Evolutionary conservation across 2,329 filamentous ascomycete species (phyloP).

Genomic region (Colletotrichum orchidophilum): DNA sequence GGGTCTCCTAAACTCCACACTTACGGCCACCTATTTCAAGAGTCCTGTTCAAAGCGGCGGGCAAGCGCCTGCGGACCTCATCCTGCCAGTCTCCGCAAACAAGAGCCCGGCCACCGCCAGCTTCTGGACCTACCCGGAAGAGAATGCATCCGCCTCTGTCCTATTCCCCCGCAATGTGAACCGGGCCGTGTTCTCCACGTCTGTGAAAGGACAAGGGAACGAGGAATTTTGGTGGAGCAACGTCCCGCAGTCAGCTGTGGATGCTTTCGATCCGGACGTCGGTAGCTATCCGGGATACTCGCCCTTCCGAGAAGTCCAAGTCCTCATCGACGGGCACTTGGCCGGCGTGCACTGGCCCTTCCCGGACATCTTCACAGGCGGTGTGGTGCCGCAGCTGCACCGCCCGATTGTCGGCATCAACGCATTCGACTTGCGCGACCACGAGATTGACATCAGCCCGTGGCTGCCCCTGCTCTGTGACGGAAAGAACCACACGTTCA

Average conservation of each 20-base stretch:
- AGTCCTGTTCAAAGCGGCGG: constrained; percentile 49
- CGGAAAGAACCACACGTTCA: constrained; percentile 70
- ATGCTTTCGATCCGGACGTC: constrained; percentile 65
- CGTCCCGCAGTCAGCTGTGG: constrained; percentile 68
- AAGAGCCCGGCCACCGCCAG: constrained; percentile 64
- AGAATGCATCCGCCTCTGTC: constrained; percentile 67
- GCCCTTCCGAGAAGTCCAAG: constrained; percentile 82
- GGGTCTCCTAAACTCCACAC: constrained; percentile 75
- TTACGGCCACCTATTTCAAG: constrained; percentile 78
- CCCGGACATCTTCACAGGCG: constrained; percentile 83
- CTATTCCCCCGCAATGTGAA: constrained; percentile 72
- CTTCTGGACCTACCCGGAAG: constrained; percentile 72
- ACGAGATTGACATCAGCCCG: constrained; percentile 84
- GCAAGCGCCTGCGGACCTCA: constrained; percentile 65
- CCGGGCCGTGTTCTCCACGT: constrained; percentile 77
- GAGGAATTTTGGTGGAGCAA: constrained; percentile 93
- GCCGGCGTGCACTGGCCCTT: constrained; percentile 85
- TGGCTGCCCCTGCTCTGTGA: constrained; percentile 78
- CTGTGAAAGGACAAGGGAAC: constrained; percentile 76
- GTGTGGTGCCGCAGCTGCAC: constrained; percentile 80
- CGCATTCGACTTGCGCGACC: constrained; percentile 80
- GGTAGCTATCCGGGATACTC: constrained; percentile 72
- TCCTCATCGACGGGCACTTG: constrained; percentile 76
- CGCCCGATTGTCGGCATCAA: constrained; percentile 81
- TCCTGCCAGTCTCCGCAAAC: constrained; percentile 72